Percentiles rank a stretch among this genome's conserved stretches.
These are phyloP conservation scores for Aquanectria penicillioides DNA, from an alignment of 2,329 filamentous ascomycete genomes.

Conservation along the genomic window DNA sequence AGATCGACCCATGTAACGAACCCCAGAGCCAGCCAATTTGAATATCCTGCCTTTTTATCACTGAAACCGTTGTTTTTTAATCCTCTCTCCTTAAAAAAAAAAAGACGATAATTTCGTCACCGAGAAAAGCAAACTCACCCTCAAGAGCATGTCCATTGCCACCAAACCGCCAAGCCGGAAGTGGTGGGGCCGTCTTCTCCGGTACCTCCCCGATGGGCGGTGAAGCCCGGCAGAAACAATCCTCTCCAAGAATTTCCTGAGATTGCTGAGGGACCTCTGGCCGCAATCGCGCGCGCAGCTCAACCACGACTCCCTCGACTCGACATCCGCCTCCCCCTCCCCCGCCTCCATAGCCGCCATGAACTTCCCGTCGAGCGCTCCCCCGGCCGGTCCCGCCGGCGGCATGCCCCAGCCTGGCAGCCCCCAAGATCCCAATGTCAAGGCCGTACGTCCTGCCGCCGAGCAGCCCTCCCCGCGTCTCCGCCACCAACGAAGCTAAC, in stretches of 20 bases:
- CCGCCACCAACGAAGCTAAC: conserved; percentile 17
- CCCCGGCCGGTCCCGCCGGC: conserved; percentile 35
- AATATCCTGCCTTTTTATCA: too few relatives aligned
- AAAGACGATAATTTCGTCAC: not conserved
- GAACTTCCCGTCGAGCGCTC: conserved; percentile 51
- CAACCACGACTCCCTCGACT: conserved; percentile 1
- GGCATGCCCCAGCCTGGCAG: conserved; percentile 41
- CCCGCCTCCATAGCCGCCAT: conserved; percentile 40
- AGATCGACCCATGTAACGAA: too few relatives aligned
- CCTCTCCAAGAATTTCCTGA: conserved; percentile 39
- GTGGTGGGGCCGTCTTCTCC: conserved; percentile 35
- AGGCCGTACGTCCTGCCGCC: conserved; percentile 52
- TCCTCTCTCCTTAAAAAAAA: not conserved
- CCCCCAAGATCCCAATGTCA: conserved; percentile 62
- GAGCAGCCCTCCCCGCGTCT: not conserved
- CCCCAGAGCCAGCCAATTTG: too few relatives aligned
- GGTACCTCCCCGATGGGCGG: conserved; percentile 44
- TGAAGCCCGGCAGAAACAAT: conserved; percentile 53
- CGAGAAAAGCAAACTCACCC: not conserved
- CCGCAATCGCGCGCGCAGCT: conserved; percentile 27
- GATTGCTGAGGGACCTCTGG: conserved; percentile 19
- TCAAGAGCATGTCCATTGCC: not conserved
- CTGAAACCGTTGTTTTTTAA: not conserved
- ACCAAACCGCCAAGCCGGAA: conserved; percentile 30
- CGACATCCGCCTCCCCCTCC: not conserved